Evolutionary conservation across 2,329 filamentous ascomycete species (phyloP), one percentile per base, ranked within the genome.

Genomic region (Lasiodiplodia hormozganensis): DNA sequence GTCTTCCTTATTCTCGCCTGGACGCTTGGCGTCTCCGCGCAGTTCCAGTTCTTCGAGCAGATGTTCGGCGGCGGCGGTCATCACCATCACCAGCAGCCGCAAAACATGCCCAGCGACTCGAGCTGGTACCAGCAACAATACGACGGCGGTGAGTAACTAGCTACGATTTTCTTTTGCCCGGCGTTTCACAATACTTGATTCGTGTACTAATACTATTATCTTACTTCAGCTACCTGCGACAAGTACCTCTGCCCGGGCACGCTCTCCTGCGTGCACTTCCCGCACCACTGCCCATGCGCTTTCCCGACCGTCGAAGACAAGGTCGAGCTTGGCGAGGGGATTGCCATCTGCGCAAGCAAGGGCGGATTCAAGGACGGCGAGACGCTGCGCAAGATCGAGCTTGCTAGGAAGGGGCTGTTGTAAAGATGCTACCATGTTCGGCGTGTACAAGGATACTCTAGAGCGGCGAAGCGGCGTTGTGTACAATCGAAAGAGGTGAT

Each of bases 21-120:
- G 18, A 82, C 92, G 62, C 79, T 93, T 34, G 76, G 92, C 69
- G 89, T 85, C 4, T 83, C 86, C 68, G 93, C 93, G 12, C 95
- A 98, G 82, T 98, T 98, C 80, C 91, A 93, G 77, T 97, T 99
- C 87, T 99, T 98, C 82, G 94, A 97, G 79, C 93, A 98, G 75
- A 97, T 98, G 93, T 98, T 99, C 79, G 87, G 89, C 74, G 88
- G 88, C 72, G 85, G 85, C 84, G 87, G 68, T 86, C 88, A 72
- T 81, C 84, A 86, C 56, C 87, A 88, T 60, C 84, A 85, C 57
- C 84, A 68, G n/a, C 85, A 90, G 73, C 88, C 88, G 31, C 90
- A 93, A 75, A 96, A 97, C 78, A 92, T 92, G 34, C 87, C 92
- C 2, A 96, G 92, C 76, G 95, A 98, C 81, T 91, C 92, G 16